Percentiles rank a stretch among this genome's conserved stretches.
Evolutionary conservation across 2,329 filamentous ascomycete genomes (phyloP).

Genomic region (Monilinia polystroma): DNA sequence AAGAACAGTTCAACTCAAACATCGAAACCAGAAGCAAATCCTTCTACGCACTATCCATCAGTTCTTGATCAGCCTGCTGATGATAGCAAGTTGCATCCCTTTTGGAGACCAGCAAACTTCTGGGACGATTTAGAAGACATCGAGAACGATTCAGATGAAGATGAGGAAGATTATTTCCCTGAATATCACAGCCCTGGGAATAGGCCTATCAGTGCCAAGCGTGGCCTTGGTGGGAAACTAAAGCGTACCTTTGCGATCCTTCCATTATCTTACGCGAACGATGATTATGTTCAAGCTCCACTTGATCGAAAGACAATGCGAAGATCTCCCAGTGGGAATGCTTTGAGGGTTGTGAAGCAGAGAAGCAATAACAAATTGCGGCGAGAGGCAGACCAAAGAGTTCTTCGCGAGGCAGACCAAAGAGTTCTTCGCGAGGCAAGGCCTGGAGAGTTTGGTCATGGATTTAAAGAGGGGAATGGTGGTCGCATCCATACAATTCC

Average conservation of each 20-base stretch:
- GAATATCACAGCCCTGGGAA: constrained; percentile 43
- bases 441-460: constrained; percentile 34
- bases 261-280: constrained; percentile 48
- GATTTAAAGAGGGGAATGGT: constrained; percentile 38
- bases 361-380: constrained; percentile 45
- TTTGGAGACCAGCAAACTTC: constrained; percentile 57
- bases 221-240: constrained; percentile 48
- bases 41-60: constrained; percentile 43
- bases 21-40: constrained; percentile 33
- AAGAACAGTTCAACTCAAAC: constrained; percentile 35
- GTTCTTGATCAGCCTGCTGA: constrained; percentile 51
- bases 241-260: constrained; percentile 60
- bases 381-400: constrained; percentile 28
- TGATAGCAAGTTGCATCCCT: constrained; percentile 56
- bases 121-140: constrained; percentile 44
- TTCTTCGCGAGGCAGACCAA: constrained; percentile 24
- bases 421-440: constrained; percentile 26
- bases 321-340: constrained; percentile 57
- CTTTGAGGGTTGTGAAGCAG: constrained; percentile 54
- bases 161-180: constrained; percentile 44
- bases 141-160: constrained; percentile 38
- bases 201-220: constrained; percentile 47
- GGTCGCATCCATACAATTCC: constrained; percentile 36
- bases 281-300: constrained; percentile 41
- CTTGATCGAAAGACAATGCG: constrained; percentile 57